Conservation (phyloP, 768 basidiomycete genomes). For the Mycena kentingensis region DNA sequence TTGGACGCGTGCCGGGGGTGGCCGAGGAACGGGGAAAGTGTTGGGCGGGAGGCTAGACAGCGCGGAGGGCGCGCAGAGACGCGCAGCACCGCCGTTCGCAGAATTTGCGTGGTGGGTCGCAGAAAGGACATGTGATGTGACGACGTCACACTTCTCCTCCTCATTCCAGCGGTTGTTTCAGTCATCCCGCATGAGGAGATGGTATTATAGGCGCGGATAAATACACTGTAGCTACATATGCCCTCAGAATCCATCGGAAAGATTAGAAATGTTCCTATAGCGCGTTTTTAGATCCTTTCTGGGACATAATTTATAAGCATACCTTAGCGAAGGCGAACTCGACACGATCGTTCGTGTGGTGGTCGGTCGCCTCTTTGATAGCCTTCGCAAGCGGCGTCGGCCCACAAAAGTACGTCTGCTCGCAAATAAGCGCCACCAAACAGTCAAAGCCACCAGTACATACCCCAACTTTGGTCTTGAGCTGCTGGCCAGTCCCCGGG, state of each 20-base stretch:
- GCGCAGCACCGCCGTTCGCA: too few relatives aligned
- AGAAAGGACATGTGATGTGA: not conserved
- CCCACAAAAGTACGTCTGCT: slow-evolving; percentile 91
- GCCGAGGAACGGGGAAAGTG: not conserved
- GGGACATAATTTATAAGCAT: not conserved
- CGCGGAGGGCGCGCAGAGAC: too few relatives aligned
- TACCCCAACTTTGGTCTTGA: slow-evolving; percentile 84
- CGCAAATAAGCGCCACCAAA: not conserved
- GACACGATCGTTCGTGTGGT: slow-evolving; percentile 55
- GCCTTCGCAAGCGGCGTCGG: slow-evolving; percentile 73
- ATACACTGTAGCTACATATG: not conserved
- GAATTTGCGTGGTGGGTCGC: not conserved
- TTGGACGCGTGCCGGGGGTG: not conserved
- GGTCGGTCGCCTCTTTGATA: slow-evolving; percentile 71
- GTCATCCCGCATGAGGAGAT: too few relatives aligned
- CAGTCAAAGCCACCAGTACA: slow-evolving; percentile 31
- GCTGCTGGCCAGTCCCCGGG: slow-evolving; percentile 73
- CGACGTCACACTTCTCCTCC: not conserved
- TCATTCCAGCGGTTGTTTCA: not conserved
- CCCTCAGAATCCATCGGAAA: slow-evolving; percentile 1
- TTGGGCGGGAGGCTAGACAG: not conserved
- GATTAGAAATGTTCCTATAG: slow-evolving; percentile 22
- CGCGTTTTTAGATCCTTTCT: not conserved
- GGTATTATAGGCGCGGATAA: too few relatives aligned
- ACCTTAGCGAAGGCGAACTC: slow-evolving; percentile 84